phyloP scores from a whole-genome alignment of 805 yeast species.

The Candida ipomoeae region DNA sequence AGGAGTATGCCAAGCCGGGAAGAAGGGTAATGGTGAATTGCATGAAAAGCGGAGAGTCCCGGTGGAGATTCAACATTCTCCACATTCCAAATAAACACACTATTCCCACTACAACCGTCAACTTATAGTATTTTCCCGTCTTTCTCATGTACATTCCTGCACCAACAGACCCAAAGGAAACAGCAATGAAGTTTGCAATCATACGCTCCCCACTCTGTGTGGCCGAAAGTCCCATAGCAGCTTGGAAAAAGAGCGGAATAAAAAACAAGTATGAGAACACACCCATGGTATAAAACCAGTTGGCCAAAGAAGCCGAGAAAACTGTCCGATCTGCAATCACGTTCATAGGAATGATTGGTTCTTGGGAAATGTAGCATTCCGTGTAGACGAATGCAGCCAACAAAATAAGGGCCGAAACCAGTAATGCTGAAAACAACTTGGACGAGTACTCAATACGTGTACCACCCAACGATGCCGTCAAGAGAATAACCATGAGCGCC shows the following conservation, averaged over 20 bases:
- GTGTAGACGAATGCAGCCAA: slow-evolving; percentile 44
- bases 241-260: slow-evolving; percentile 62
- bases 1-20: slow-evolving; percentile 64
- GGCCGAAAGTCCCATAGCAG: slow-evolving; percentile 51
- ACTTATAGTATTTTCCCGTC: slow-evolving; percentile 60
- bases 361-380: slow-evolving; percentile 49
- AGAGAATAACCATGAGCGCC: slow-evolving; percentile 54
- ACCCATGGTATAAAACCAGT: slow-evolving; percentile 69
- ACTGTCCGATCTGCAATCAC: slow-evolving; percentile 57
- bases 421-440: slow-evolving; percentile 32
- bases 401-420: slow-evolving; percentile 31
- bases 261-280: slow-evolving; percentile 61
- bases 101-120: slow-evolving; percentile 41
- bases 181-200: slow-evolving; percentile 65
- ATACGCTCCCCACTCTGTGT: slow-evolving; percentile 56
- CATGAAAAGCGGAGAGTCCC: slow-evolving; percentile 25
- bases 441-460: slow-evolving; percentile 47
- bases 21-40: slow-evolving; percentile 47
- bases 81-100: slow-evolving; percentile 46
- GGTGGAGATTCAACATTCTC: slow-evolving; percentile 29
- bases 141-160: slow-evolving; percentile 64
- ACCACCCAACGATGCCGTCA: slow-evolving; percentile 67
- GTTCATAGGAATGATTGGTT: slow-evolving; percentile 67
- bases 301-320: slow-evolving; percentile 59
- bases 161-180: slow-evolving; percentile 60